These are phyloP conservation scores for Diutina mesorugosa DNA, from an alignment of 1,139 yeast species.

Conservation along the genomic window DNA sequence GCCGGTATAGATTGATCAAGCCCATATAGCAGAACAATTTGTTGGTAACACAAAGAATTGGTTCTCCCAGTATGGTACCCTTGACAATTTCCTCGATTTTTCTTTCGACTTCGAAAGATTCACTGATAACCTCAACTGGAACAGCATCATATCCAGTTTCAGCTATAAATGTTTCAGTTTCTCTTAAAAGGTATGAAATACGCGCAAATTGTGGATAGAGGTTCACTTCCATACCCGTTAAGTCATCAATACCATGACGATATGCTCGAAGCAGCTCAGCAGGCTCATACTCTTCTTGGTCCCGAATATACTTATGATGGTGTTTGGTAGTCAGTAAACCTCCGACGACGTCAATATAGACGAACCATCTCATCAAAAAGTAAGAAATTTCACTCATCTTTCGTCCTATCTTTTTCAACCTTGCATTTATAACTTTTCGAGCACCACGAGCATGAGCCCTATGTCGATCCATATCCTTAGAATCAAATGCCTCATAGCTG, in stretches of 20 bases:
- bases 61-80: slow-evolving; percentile 1
- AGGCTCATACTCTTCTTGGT: slow-evolving; percentile 5
- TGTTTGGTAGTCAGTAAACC: slow-evolving; percentile 32
- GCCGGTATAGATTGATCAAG: slow-evolving; percentile 39
- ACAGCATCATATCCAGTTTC: neutral
- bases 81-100: slow-evolving; percentile 1
- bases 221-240: neutral
- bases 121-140: neutral
- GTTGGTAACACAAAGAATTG: slow-evolving; percentile 21
- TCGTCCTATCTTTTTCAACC: slow-evolving; percentile 19
- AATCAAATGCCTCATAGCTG: slow-evolving; percentile 47
- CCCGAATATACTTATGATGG: slow-evolving; percentile 15
- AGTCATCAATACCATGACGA: neutral
- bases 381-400: slow-evolving; percentile 32
- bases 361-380: slow-evolving; percentile 61
- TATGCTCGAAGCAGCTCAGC: slow-evolving; percentile 1
- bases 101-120: slow-evolving; percentile 6
- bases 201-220: slow-evolving; percentile 1
- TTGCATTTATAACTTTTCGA: slow-evolving; percentile 47
- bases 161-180: neutral
- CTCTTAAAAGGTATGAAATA: neutral
- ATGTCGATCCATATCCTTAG: slow-evolving; percentile 39
- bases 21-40: slow-evolving; percentile 44
- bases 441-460: slow-evolving; percentile 61
- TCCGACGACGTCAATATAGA: slow-evolving; percentile 59